Evolutionary conservation across 352 stramenopile species (phyloP).

Genomic region (Detonula confervacea): DNA sequence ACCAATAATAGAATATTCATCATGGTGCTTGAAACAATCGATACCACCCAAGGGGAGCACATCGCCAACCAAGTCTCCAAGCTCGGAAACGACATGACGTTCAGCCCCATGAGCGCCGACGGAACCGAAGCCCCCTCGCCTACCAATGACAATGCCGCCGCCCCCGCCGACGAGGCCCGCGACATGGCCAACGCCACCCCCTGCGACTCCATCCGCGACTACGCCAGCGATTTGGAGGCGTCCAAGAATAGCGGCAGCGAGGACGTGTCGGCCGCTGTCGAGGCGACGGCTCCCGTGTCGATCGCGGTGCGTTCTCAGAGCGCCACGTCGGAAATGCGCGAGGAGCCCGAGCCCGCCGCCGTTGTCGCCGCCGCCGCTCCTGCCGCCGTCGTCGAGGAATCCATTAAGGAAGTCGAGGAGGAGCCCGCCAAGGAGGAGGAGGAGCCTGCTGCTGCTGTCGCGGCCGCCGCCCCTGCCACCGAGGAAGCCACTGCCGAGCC

Average conservation of each 20-base stretch:
- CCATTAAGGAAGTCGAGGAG: too few relatives aligned
- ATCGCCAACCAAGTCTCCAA: background rate
- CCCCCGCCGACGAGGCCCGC: background rate
- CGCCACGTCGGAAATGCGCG: background rate
- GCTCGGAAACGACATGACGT: background rate
- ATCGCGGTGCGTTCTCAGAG: too few relatives aligned
- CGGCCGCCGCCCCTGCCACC: too few relatives aligned
- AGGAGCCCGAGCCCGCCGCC: background rate
- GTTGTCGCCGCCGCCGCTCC: background rate
- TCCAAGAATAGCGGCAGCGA: background rate
- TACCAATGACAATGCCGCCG: background rate
- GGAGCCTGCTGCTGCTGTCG: background rate
- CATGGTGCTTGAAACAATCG: conserved; percentile 14
- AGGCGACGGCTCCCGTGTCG: too few relatives aligned
- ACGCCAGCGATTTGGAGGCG: background rate
- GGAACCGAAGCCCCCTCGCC: too few relatives aligned
- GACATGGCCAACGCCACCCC: background rate
- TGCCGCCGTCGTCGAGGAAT: background rate
- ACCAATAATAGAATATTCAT: too few relatives aligned
- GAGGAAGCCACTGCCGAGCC: too few relatives aligned
- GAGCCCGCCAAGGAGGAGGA: too few relatives aligned
- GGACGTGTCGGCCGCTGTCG: too few relatives aligned
- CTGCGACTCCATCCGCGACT: conserved; percentile 10
- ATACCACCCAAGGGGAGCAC: background rate
- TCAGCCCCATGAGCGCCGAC: background rate